Evolutionary conservation across 768 basidiomycete genomes (phyloP).

Genomic region (Xerocomellus chrysenteron): DNA sequence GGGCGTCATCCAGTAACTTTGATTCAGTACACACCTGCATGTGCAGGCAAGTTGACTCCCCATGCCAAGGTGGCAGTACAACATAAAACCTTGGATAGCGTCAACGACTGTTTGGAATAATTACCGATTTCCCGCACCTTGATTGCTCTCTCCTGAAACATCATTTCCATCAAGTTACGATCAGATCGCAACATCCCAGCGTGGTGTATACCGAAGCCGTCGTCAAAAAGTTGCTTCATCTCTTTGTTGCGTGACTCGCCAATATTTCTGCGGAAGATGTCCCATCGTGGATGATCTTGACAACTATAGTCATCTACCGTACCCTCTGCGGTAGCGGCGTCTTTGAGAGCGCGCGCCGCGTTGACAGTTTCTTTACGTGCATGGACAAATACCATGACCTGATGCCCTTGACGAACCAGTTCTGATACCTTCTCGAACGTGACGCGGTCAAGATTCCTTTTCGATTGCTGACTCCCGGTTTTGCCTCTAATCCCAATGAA

Average conservation of each 20-base stretch:
- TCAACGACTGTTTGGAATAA: not conserved
- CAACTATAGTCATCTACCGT: conserved; percentile 76
- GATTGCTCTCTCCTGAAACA: conserved; percentile 89
- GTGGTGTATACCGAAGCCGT: conserved; percentile 96
- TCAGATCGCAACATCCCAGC: conserved; percentile 97
- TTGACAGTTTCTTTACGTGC: conserved; percentile 98
- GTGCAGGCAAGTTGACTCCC: conserved; percentile 98
- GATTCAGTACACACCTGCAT: conserved; percentile 64
- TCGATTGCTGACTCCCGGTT: conserved; percentile 65
- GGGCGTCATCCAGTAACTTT: conserved; percentile 2
- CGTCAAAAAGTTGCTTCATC: conserved; percentile 91
- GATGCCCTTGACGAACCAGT: conserved; percentile 88
- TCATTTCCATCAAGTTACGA: conserved; percentile 89
- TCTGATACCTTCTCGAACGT: conserved; percentile 90
- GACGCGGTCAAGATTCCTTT: conserved; percentile 83
- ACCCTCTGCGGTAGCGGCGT: conserved; percentile 71
- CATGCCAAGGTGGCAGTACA: conserved; percentile 98
- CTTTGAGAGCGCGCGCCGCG: conserved; percentile 76
- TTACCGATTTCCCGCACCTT: conserved; percentile 54
- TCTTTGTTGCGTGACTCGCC: conserved; percentile 88
- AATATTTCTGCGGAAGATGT: conserved; percentile 73
- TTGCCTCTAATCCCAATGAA: conserved; percentile 94
- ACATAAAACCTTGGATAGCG: conserved; percentile 72
- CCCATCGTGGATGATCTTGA: conserved; percentile 75
- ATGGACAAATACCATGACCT: conserved; percentile 99